Percentiles rank a stretch among this genome's conserved stretches.
phyloP scores from a whole-genome alignment of 2,329 filamentous ascomycete genomes.

The Fusarium denticulatum region DNA sequence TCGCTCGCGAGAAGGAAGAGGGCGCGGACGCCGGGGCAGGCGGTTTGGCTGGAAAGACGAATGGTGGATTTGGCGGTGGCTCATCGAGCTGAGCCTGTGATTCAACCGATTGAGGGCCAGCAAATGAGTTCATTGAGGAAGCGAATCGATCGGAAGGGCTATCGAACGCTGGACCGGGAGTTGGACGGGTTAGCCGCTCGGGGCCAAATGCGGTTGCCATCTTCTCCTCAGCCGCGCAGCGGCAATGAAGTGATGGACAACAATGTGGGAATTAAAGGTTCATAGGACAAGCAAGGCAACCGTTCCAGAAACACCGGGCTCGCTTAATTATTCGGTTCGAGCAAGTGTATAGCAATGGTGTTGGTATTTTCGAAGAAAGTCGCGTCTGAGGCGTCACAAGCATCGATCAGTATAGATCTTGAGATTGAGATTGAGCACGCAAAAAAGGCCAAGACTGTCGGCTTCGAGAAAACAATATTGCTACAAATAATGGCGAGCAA shows the following conservation, averaged over 20 bases:
- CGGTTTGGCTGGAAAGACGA: slow-evolving; percentile 68
- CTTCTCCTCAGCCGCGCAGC: slow-evolving; percentile 58
- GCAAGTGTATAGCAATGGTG: slow-evolving; percentile 1
- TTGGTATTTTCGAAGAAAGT: slow-evolving; percentile 9
- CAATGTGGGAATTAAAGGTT: slow-evolving; percentile 48
- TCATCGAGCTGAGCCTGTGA: slow-evolving; percentile 20
- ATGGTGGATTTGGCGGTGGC: slow-evolving; percentile 70
- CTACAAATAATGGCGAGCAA: slow-evolving; percentile 12
- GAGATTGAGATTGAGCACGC: slow-evolving; percentile 5
- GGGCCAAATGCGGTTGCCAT: slow-evolving; percentile 56
- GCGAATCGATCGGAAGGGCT: slow-evolving; percentile 39
- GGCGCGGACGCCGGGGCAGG: slow-evolving; percentile 58
- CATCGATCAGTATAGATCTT: slow-evolving; percentile 38
- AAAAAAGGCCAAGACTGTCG: slow-evolving; percentile 15
- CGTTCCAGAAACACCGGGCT: slow-evolving; percentile 10
- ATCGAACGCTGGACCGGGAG: slow-evolving; percentile 41
- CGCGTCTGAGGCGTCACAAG: slow-evolving; percentile 27
- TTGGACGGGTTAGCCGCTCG: slow-evolving; percentile 48
- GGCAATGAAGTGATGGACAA: slow-evolving; percentile 57
- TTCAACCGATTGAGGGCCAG: slow-evolving; percentile 28
- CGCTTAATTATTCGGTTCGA: slow-evolving; percentile 15
- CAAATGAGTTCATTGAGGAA: slow-evolving; percentile 31
- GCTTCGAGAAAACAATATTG: slow-evolving; percentile 14
- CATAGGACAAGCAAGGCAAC: slow-evolving; percentile 50
- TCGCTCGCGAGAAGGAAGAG: slow-evolving; percentile 58